Evolutionary conservation across 1,284 basidiomycete genomes (phyloP).

Genomic region (Sporisorium graminicola): DNA sequence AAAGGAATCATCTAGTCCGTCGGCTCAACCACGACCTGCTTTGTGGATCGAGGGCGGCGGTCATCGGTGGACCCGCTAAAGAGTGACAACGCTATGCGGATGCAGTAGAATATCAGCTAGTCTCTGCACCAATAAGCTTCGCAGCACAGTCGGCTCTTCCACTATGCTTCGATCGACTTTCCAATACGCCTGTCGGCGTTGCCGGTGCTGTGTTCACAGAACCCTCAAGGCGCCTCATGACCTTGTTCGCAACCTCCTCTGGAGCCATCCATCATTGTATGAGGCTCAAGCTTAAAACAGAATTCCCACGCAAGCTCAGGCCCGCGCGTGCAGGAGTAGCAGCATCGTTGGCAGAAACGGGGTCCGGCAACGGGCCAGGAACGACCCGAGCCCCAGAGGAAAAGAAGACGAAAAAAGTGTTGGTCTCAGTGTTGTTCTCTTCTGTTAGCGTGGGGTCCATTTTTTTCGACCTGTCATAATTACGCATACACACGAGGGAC

Average conservation of each 20-base stretch:
- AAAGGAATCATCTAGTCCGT: neutral
- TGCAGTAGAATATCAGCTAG: no score
- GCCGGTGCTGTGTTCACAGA: neutral
- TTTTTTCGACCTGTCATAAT: conserved; percentile 15
- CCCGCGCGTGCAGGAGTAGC: neutral
- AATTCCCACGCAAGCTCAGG: neutral
- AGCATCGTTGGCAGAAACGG: neutral
- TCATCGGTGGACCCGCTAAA: neutral
- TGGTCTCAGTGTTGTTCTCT: conserved; percentile 41
- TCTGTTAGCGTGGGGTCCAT: neutral
- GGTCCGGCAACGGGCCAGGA: neutral
- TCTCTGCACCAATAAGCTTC: neutral
- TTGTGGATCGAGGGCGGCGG: neutral
- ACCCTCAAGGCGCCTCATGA: no score
- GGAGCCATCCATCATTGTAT: neutral
- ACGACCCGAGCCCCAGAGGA: neutral
- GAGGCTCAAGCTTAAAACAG: neutral
- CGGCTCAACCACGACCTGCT: neutral
- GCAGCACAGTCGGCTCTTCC: neutral
- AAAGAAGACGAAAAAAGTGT: conserved; percentile 8
- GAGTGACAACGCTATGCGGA: neutral
- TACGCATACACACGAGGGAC: neutral
- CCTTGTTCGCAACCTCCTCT: no score
- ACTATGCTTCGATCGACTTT: neutral
- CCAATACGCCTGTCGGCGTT: no score